Conservation (phyloP, 2,329 filamentous ascomycete species). For the Colletotrichum orbiculare region DNA sequence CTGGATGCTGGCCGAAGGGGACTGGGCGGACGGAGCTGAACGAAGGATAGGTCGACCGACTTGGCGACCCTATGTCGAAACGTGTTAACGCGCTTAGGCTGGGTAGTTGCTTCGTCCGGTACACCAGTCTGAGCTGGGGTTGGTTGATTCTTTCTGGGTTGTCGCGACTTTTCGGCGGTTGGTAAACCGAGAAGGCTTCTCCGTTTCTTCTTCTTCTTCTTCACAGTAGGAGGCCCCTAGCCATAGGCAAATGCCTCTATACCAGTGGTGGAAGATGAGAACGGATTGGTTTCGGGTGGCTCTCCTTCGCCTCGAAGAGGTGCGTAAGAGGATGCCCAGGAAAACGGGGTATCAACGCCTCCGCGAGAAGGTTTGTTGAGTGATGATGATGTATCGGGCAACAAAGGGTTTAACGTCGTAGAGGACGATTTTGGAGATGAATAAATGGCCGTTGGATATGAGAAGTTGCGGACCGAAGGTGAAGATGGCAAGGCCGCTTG, state of each 20-base stretch:
- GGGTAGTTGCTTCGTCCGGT: neutral
- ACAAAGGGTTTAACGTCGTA: neutral
- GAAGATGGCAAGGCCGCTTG: neutral
- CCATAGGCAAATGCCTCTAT: conserved; percentile 32
- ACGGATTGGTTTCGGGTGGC: neutral
- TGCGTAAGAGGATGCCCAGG: conserved; percentile 31
- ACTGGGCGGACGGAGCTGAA: neutral
- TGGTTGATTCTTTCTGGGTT: neutral
- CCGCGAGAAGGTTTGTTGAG: neutral
- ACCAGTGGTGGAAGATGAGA: conserved; percentile 4
- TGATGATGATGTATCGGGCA: neutral
- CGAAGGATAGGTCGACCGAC: conserved; percentile 20
- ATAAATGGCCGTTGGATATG: conserved; percentile 38
- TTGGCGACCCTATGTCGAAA: conserved; percentile 17
- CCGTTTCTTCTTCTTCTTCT: conserved; percentile 25
- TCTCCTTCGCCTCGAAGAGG: conserved; percentile 16
- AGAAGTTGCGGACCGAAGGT: conserved; percentile 39
- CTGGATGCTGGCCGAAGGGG: conserved; percentile 27
- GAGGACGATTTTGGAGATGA: neutral
- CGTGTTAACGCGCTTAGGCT: neutral
- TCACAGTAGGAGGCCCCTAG: conserved; percentile 22
- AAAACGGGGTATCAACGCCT: conserved; percentile 20
- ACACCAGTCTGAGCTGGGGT: neutral
- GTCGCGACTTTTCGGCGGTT: conserved; percentile 2
- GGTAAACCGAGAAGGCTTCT: conserved; percentile 23